These are phyloP conservation scores for Sphaerulina populicola DNA, from an alignment of 2,329 filamentous ascomycete species.

Conservation along the genomic window DNA sequence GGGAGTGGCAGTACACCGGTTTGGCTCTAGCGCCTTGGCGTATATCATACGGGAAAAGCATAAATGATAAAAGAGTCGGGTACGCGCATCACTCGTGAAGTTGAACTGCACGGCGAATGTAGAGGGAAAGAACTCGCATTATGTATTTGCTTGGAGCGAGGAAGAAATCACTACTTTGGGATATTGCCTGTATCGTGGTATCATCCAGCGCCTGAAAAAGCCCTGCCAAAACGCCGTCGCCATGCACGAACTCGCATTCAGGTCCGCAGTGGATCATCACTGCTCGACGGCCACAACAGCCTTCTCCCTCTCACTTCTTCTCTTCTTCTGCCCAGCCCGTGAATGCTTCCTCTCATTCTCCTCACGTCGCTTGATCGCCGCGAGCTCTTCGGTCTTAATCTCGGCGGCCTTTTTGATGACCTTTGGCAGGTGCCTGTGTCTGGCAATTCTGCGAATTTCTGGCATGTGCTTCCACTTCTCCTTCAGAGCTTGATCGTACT, in stretches of 20 bases:
- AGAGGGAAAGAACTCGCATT: not conserved
- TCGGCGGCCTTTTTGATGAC: constrained; percentile 90
- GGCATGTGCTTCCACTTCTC: constrained; percentile 90
- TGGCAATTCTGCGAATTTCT: constrained; percentile 80
- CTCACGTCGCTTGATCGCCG: constrained; percentile 77
- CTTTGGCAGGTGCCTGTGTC: constrained; percentile 85
- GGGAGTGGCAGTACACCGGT: too few species aligned
- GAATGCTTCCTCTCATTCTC: constrained; percentile 92
- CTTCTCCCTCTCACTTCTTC: constrained; percentile 80
- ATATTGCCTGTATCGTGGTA: constrained; percentile 1
- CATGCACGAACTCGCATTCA: constrained; percentile 1
- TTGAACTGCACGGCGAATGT: not conserved
- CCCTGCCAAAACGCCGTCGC: constrained; percentile 14
- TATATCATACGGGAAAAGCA: too few species aligned
- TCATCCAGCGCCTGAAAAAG: constrained; percentile 5
- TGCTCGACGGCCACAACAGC: constrained; percentile 67
- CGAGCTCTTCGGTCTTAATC: constrained; percentile 86
- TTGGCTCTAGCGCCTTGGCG: too few species aligned
- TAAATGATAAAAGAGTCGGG: too few species aligned
- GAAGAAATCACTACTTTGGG: not conserved
- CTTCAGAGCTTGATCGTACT: constrained; percentile 81
- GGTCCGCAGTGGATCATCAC: constrained; percentile 28
- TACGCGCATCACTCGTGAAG: too few species aligned
- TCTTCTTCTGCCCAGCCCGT: constrained; percentile 67
- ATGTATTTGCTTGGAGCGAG: not conserved